Percentiles rank a stretch among this genome's conserved stretches.
phyloP scores from a whole-genome alignment of 2,329 filamentous ascomycete genomes.

The Neopestalotiopsis rosae region DNA sequence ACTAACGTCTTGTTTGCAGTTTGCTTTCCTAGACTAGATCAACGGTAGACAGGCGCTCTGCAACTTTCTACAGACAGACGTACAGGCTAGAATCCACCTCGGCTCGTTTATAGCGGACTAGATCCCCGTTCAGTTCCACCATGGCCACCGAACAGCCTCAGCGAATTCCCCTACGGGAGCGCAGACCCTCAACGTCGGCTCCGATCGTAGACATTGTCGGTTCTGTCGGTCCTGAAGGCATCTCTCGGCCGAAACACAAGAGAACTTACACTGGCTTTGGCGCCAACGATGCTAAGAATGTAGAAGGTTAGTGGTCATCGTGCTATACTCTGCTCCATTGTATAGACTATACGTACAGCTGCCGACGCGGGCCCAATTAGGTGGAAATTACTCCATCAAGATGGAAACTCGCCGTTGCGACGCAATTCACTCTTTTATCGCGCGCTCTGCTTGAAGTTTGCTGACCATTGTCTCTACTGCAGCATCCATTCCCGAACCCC shows the following conservation, averaged over 20 bases:
- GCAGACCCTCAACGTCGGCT: constrained; percentile 74
- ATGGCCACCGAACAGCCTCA: constrained; percentile 38
- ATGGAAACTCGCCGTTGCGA: constrained; percentile 2
- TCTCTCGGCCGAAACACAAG: constrained; percentile 91
- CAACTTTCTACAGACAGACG: background rate
- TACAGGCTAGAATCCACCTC: constrained; percentile 1
- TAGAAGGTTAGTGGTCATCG: constrained; percentile 70
- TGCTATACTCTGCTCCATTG: background rate
- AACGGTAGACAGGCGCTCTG: background rate
- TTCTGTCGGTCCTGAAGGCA: constrained; percentile 83
- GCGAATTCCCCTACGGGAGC: constrained; percentile 66
- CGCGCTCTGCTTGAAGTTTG: background rate
- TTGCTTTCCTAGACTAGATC: constrained; percentile 10
- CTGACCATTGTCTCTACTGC: constrained; percentile 22
- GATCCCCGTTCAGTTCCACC: constrained; percentile 7
- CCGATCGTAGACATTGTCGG: constrained; percentile 88
- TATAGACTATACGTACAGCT: background rate
- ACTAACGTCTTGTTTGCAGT: background rate
- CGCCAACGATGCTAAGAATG: constrained; percentile 86
- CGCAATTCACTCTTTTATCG: background rate
- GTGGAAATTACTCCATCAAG: background rate
- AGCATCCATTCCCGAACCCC: constrained; percentile 84
- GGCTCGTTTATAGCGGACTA: constrained; percentile 1
- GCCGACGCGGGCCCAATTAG: background rate
- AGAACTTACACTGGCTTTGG: constrained; percentile 96